phyloP scores from a whole-genome alignment of 2,329 filamentous ascomycete genomes.

The Talaromyces piceae region DNA sequence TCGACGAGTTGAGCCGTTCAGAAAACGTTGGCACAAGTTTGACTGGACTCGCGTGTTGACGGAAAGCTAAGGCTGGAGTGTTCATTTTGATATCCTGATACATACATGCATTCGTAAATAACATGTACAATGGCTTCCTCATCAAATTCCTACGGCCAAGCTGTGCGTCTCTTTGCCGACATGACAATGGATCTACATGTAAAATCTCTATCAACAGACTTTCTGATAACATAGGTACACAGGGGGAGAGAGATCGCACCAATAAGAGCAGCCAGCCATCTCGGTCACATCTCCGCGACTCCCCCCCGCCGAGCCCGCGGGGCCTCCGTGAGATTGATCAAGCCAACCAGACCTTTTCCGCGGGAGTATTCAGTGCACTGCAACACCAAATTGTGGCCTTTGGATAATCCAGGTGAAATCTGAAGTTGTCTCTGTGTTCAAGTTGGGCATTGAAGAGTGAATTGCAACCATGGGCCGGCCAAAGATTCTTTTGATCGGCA shows the following conservation, averaged over 20 bases:
- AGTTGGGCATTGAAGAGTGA: too few species aligned
- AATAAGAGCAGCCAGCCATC: not conserved
- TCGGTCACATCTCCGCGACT: not conserved
- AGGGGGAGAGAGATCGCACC: not conserved
- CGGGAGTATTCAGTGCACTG: not conserved
- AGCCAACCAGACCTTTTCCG: too few species aligned
- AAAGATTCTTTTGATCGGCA: slow-evolving; percentile 57
- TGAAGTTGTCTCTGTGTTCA: too few species aligned
- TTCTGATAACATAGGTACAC: too few species aligned
- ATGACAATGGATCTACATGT: too few species aligned
- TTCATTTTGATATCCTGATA: too few species aligned
- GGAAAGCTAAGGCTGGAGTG: slow-evolving; percentile 32
- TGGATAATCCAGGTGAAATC: too few species aligned
- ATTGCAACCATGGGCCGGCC: slow-evolving; percentile 35
- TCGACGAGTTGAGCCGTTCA: slow-evolving; percentile 65
- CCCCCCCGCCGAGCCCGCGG: not conserved
- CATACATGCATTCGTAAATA: too few species aligned
- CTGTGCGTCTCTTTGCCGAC: too few species aligned
- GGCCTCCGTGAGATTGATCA: not conserved
- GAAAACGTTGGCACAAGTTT: slow-evolving; percentile 81
- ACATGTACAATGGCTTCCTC: not conserved
- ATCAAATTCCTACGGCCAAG: too few species aligned
- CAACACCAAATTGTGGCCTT: too few species aligned
- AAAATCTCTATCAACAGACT: too few species aligned
- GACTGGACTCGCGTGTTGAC: slow-evolving; percentile 70